Base-by-base conservation (phyloP, 2,329 filamentous ascomycete species). In the Xylaria polymorpha region DNA sequence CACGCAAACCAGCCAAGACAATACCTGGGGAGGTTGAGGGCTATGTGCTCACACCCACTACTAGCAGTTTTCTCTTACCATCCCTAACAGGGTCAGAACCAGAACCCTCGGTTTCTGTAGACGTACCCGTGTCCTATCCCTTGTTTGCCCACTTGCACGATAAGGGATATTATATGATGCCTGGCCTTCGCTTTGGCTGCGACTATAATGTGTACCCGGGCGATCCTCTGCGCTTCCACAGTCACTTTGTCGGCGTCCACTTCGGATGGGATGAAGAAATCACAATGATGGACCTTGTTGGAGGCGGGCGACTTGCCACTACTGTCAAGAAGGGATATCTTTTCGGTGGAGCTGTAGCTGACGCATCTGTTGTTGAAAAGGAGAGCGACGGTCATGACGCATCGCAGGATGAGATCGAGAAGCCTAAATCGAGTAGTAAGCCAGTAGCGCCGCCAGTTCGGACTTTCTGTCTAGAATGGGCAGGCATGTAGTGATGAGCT, bases 301-400 rank as follows among this genome's bases (percentile, higher is more conserved):
- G 90, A 22, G 94, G 94, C 8, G 96, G 96, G 5, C 87, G 96
- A 74, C 81, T 99, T 71, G 96, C 94, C 0, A 98, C 96, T 1
- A 93, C 93, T 59, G 96, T 98, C 22, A 99, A 99, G 85, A 99
- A 99, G 81, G 93, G 93, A 0, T 98, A 94, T 76, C 83, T 99
- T 63, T 86, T 99, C 66, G 95, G 94, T 7, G 94, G 93, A 0
- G 85, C 69, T 32, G 61, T 72, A 37, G 8, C 46, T 12, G 41
- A 62, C 2, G 55, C n/a, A 20, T 29, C 61, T 0, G 18, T 1
- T 50, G 5, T 9, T 8, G 25, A 57, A 44, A 32, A 55, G 18
- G 10, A 20, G 48, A 6, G 46, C 22, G 25, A 64, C 14, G 29
- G 22, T 14, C 35, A 60, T 8, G n/a, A 3, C 37, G 41, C 9